Evolutionary conservation across 2,329 filamentous ascomycete species (phyloP), one percentile per base, ranked within the genome.

Genomic region (Penicillium griseofulvum): DNA sequence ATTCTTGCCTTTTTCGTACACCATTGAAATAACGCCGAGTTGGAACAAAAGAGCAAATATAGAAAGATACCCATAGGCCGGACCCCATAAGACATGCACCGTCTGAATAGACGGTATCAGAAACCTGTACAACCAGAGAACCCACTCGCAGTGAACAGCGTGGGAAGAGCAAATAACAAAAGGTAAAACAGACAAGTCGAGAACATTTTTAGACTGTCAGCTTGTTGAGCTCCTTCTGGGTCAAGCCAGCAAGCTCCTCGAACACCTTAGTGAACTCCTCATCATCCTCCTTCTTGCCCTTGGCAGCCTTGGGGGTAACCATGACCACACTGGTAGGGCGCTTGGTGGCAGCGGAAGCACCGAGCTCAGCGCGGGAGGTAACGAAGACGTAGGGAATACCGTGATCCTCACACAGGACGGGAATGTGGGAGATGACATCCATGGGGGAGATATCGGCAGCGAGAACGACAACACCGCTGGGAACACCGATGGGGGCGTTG

Each of bases 341-440:
- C 87, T 97, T 99, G 47, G 94, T 99, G 75, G 88, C 89, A 58
- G 92, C 92, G 4, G 94, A 93, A 65, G 90, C 90, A 70, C 94
- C 94, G 55, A 99, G 86, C 80, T 97, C 93, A 58, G 91, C 93
- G 67, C 94, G 88, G 69, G 89, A 95, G 58, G 87, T 86, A 67
- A 99, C 90, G 76, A 95, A 99, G 76, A 99, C 86, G 80, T 97
- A 99, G 33, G 94, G 94, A 57, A 97, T 90, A 77, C 90, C 90
- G 83, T 97, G 92, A 79, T 97, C 93, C 80, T 99, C 94, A 83
- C 94, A 97, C 55, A 97, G 87, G 55, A 99, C 90, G 68, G 94
- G 94, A 64, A 99, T 90, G 79, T 99, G 94, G 57, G 90, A 94
- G 79, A 99, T 97, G 74, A 99, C 94, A 76, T 99, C 94, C 87